A percentile compares a stretch with the other conserved stretches of the same genome.
These are phyloP conservation scores for Tuctoria greenei DNA, from an alignment of 176 grass and related monocot species.

Conservation along the genomic window DNA sequence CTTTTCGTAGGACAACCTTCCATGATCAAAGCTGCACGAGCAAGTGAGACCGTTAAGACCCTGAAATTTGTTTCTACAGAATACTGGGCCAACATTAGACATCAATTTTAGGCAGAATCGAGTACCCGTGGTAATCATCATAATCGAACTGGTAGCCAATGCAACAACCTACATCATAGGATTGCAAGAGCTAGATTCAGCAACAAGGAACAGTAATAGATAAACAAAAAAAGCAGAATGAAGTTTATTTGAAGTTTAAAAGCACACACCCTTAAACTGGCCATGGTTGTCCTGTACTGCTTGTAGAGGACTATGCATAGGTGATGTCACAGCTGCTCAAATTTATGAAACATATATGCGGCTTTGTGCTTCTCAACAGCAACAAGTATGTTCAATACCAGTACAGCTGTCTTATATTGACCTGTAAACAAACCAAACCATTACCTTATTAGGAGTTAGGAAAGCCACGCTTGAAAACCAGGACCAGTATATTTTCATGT, in stretches of 20 bases:
- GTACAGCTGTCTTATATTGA: too few species aligned
- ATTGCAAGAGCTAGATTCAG: background rate
- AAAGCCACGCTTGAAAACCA: too few species aligned
- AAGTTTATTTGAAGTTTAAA: background rate
- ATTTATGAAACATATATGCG: too few species aligned
- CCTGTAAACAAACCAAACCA: too few species aligned
- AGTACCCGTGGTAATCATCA: conserved; percentile 71
- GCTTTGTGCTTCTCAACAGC: too few species aligned
- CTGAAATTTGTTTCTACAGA: background rate
- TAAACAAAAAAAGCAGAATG: background rate
- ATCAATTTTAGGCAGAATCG: background rate
- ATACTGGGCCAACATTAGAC: background rate
- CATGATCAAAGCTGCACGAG: conserved; percentile 81
- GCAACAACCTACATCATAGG: conserved; percentile 55
- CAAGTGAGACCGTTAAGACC: background rate
- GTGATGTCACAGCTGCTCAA: too few species aligned
- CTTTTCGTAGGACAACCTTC: conserved; percentile 72
- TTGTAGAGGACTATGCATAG: conserved; percentile 84
- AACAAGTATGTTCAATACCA: too few species aligned
- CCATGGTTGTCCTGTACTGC: conserved; percentile 94
- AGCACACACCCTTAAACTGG: conserved; percentile 61
- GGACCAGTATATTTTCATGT: too few species aligned
- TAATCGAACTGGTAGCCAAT: conserved; percentile 87
- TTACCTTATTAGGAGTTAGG: too few species aligned
- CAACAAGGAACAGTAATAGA: background rate